Evolutionary conservation across 2,329 filamentous ascomycete genomes (phyloP), one percentile per base, ranked within the genome.

Genomic region (Parascedosporium putredinis): DNA sequence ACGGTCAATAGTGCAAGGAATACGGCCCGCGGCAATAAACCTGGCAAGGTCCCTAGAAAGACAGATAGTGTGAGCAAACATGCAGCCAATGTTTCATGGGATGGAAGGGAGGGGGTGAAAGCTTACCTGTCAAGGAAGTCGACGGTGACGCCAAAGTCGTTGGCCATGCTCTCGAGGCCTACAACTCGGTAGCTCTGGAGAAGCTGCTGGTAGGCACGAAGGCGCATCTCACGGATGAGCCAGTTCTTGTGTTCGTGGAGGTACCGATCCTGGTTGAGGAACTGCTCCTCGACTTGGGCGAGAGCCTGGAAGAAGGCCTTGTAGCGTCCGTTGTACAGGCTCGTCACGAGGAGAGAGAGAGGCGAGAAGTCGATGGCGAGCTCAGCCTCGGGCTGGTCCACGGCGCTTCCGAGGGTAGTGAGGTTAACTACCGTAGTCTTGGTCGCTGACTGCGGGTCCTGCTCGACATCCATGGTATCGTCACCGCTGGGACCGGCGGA

Each of bases 181-280:
- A 98, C 93, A 9, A 98, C 88, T 45, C 91, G 85, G 72, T 98
- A 98, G 64, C 88, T 95, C 73, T 97, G 93, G 40, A 98, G 78
- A 36, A 98, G 79, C 73, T 98, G 93, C 68, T 95, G 88, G 72
- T 98, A 98, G 31, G 88, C 91, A 52, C 91, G 84, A 56, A 97
- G 79, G 51, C 93, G 84, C 93, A 98, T 98, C 76, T 98, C 93
- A 47, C 93, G 86, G 59, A 98, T 91, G 66, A 93, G 97, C 91
- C 93, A 98, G 62, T 82, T 83, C 66, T 88, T 87, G 73, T 98
- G 93, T 75, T 98, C 93, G 63, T 89, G 85, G 51, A 98, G 78
- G 69, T 97, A 95, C 52, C 93, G 86, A 64, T 98, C 93, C 64
- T 93, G 88, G 57, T 83, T 89, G 56, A 98, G 75, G 75, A 98